Evolutionary conservation across 805 yeast genomes (phyloP).

Genomic region (Lachancea dasiensis): DNA sequence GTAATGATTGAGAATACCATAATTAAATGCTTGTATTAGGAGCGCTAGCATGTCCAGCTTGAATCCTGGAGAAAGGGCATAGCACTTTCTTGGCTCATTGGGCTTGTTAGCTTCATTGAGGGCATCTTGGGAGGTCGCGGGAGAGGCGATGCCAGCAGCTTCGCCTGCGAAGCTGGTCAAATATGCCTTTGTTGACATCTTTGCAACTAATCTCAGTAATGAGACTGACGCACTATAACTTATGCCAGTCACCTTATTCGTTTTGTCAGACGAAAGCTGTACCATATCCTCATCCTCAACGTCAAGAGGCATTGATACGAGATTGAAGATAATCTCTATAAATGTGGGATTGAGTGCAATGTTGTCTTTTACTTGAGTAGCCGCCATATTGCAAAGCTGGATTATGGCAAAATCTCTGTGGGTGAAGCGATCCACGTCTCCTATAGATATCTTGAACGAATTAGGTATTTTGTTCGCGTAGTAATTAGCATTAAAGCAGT

Average conservation of each 20-base stretch:
- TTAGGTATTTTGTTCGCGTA: constrained; percentile 49
- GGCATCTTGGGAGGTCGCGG: constrained; percentile 1
- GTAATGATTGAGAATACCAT: constrained; percentile 45
- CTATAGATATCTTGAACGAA: constrained; percentile 38
- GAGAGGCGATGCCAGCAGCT: not conserved
- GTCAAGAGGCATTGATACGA: constrained; percentile 40
- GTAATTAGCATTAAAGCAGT: constrained; percentile 39
- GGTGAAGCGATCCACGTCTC: constrained; percentile 39
- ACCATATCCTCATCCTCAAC: constrained; percentile 16
- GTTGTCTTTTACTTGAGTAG: constrained; percentile 34
- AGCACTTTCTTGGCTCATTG: constrained; percentile 10
- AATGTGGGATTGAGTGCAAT: constrained; percentile 37
- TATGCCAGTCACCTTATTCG: constrained; percentile 36
- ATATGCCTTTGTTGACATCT: constrained; percentile 24
- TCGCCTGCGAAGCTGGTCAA: constrained; percentile 20
- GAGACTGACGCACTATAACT: constrained; percentile 47
- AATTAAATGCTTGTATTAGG: constrained; percentile 49
- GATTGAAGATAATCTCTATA: constrained; percentile 56
- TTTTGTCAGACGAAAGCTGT: constrained; percentile 28
- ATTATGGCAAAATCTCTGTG: constrained; percentile 58
- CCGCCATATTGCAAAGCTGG: constrained; percentile 43
- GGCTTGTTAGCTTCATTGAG: not conserved
- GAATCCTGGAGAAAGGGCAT: constrained; percentile 26
- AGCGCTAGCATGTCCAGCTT: constrained; percentile 56
- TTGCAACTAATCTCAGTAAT: constrained; percentile 38